phyloP scores from a whole-genome alignment of 306 rosid genomes.

The Cyamopsis tetragonoloba region DNA sequence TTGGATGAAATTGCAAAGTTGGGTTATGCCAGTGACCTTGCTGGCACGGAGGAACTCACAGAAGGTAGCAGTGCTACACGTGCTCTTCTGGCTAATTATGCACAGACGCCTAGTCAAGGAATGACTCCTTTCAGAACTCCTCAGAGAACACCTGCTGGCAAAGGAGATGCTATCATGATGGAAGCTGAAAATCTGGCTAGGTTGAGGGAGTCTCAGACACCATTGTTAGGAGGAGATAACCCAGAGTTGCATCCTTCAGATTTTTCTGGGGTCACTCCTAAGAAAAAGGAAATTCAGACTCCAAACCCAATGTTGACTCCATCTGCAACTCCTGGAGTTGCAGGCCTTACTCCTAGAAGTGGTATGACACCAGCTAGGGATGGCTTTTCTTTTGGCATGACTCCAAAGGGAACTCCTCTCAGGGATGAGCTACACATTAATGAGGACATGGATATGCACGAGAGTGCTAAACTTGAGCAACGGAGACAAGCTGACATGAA shows the following conservation, averaged over 20 bases:
- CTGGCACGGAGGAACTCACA: slow-evolving; percentile 57
- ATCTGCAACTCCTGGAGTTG: slow-evolving; percentile 84
- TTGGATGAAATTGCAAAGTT: slow-evolving; percentile 94
- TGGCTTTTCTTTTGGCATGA: slow-evolving; percentile 69
- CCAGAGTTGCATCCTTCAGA: slow-evolving; percentile 95
- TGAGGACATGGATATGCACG: slow-evolving; percentile 70
- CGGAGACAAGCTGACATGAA: slow-evolving; percentile 71
- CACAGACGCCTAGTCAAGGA: slow-evolving; percentile 74
- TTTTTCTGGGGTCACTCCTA: slow-evolving; percentile 96
- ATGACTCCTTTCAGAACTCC: slow-evolving; percentile 82
- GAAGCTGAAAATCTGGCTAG: slow-evolving; percentile 95
- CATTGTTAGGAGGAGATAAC: slow-evolving; percentile 89
- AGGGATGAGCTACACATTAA: slow-evolving; percentile 88
- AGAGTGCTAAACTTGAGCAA: slow-evolving; percentile 64
- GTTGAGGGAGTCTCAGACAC: slow-evolving; percentile 96
- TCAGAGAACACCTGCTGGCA: slow-evolving; percentile 90
- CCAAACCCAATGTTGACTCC: slow-evolving; percentile 89
- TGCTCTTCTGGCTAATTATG: slow-evolving; percentile 86
- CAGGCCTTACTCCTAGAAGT: slow-evolving; percentile 70
- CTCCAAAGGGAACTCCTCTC: slow-evolving; percentile 85
- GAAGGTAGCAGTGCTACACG: slow-evolving; percentile 87
- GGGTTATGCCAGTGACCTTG: slow-evolving; percentile 92
- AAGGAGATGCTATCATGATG: slow-evolving; percentile 95
- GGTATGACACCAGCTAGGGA: slow-evolving; percentile 90
- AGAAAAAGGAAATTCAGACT: slow-evolving; percentile 70